These are phyloP conservation scores for Cucumis cinereus DNA, from an alignment of 306 rosid genomes.

Conservation along the genomic window DNA sequence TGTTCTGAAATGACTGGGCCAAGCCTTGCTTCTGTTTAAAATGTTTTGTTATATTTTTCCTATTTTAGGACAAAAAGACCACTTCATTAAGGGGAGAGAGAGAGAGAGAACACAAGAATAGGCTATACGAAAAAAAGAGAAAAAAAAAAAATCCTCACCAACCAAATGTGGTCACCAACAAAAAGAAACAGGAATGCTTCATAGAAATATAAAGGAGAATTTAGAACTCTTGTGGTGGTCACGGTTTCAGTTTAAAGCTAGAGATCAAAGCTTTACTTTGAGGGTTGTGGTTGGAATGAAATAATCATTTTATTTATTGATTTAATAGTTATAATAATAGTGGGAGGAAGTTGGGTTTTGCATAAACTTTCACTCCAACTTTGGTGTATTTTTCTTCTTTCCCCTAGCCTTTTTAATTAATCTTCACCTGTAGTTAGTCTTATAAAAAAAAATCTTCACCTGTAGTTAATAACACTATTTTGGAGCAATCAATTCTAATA, in stretches of 20 bases:
- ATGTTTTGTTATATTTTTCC: neutral
- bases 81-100: neutral
- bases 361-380: neutral
- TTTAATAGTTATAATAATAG: neutral
- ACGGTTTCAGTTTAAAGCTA: neutral
- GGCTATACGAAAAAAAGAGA: neutral
- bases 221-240: neutral
- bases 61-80: neutral
- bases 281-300: neutral
- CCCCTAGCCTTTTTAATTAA: neutral
- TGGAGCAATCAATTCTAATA: too few species aligned
- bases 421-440: too few species aligned
- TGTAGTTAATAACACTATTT: too few species aligned
- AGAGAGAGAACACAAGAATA: neutral
- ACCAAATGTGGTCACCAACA: neutral
- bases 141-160: neutral
- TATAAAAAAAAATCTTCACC: too few species aligned
- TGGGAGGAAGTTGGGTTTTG: neutral
- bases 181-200: neutral
- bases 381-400: neutral
- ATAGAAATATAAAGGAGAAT: neutral
- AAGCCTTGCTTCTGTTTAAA: neutral
- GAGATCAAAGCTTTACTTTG: neutral
- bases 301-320: neutral
- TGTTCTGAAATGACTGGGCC: neutral